Evolutionary conservation across 345 rosid species (phyloP).

Genomic region (Sonneratia caseolaris): DNA sequence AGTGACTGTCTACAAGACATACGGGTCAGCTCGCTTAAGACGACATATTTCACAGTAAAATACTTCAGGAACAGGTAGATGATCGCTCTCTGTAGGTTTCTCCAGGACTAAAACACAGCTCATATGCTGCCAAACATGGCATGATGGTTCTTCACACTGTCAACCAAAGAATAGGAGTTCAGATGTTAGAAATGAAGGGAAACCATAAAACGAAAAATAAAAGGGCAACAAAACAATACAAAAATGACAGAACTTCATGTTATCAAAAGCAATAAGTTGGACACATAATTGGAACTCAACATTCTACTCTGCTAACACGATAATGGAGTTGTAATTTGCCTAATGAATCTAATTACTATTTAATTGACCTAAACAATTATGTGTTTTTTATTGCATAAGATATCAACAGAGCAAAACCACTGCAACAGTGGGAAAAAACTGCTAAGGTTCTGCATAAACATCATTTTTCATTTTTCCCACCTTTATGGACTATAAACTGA

Average conservation of each 20-base stretch:
- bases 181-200: background rate
- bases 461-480: background rate
- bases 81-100: constrained; percentile 51
- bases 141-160: constrained; percentile 79
- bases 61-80: constrained; percentile 49
- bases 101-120: constrained; percentile 73
- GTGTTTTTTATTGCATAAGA: background rate
- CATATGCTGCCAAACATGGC: constrained; percentile 77
- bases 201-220: background rate
- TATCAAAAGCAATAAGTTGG: background rate
- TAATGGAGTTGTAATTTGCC: background rate
- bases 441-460: background rate
- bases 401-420: background rate
- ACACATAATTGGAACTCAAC: background rate
- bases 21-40: constrained; percentile 95
- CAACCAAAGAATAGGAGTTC: constrained; percentile 2
- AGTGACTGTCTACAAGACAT: constrained; percentile 16
- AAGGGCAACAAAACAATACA: background rate
- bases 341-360: background rate
- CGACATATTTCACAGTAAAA: constrained; percentile 89
- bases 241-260: background rate
- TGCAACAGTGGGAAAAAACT: background rate
- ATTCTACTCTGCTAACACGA: background rate
- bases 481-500: background rate
- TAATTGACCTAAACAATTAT: background rate